Base-by-base conservation (phyloP, 2,329 filamentous ascomycete species). In the Tolypocladium tundrense region DNA sequence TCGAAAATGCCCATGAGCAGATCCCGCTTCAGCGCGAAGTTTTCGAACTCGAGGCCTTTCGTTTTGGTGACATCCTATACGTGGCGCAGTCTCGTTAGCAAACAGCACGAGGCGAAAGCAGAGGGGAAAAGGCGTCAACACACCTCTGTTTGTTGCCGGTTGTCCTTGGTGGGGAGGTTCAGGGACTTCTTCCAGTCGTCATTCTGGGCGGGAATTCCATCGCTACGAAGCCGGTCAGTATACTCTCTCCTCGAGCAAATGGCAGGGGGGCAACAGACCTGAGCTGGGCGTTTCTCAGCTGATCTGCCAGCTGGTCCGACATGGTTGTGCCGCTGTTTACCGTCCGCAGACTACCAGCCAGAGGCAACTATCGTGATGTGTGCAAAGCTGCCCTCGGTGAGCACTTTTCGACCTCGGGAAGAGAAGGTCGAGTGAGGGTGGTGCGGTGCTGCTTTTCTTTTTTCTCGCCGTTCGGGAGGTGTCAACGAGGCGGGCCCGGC, bases 1-100 rank as follows among this genome's bases (percentile, higher is more conserved):
- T 99, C 94, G 74, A 97, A 99, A 65, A 99, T 97, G 62, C 94
- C 94, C 93, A 97, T 99, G 77, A 99, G 85, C 61, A 99, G 79
- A 71, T 96, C 90, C 71, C 94, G 84, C 79, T 96, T 96, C 67
- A 99, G 87, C 64, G 88, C 89, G 72, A 99, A 97, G 65, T 97
- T 90, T 75, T 99, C 95, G 70, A 97, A 99, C 67, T 99, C 94
- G 61, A 99, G 81, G 60, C 94, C 94, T 78, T 97, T 97, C 39
- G 93, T 99, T 68, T 91, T 92, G 59, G 93, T 97, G 61, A 99
- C 95, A 88, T 99, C 94, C 89, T 96, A 2, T 60, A 45, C 4
- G 54, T 2, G 54, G n/a, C 48, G 31, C 19, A 21, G 19, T 7
- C 31, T n/a, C 16, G 16, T 48, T 21, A 56, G 54, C 24, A 48